Evolutionary conservation across 1,139 yeast species (phyloP).

Genomic region (Chernovozyma aurita): DNA sequence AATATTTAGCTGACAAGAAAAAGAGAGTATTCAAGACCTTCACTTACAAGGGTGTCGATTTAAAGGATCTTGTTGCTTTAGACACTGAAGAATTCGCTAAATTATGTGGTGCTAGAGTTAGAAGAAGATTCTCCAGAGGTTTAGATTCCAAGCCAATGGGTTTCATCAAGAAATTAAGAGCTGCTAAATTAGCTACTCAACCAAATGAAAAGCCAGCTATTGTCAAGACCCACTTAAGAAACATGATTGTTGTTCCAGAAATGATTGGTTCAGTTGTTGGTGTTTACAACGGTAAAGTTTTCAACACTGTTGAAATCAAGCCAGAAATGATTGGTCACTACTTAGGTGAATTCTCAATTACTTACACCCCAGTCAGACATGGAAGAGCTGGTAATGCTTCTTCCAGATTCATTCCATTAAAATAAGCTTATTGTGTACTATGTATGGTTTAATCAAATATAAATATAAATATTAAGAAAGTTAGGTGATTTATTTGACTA

Average conservation of each 20-base stretch:
- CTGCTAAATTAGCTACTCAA: constrained; percentile 89
- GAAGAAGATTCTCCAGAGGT: constrained; percentile 99
- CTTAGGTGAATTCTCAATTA: constrained; percentile 99
- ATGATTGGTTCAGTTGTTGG: constrained; percentile 99
- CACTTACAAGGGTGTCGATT: constrained; percentile 98
- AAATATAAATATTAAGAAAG: constrained; percentile 3
- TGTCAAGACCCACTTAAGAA: constrained; percentile 99
- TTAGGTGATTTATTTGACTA: no score
- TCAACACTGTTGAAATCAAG: constrained; percentile 98
- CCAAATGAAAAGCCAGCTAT: constrained; percentile 96
- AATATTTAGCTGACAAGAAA: constrained; percentile 57
- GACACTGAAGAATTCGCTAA: constrained; percentile 96
- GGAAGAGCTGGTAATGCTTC: constrained; percentile 98
- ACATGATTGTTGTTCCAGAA: constrained; percentile 98
- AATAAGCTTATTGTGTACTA: constrained; percentile 22
- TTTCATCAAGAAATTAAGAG: constrained; percentile 96
- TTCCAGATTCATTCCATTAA: constrained; percentile 74
- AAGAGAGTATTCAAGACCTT: constrained; percentile 94
- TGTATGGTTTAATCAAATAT: constrained; percentile 8
- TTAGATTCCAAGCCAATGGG: constrained; percentile 94
- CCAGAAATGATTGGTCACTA: constrained; percentile 99
- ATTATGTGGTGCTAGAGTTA: constrained; percentile 96
- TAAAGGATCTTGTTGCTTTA: constrained; percentile 89
- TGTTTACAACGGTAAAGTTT: constrained; percentile 99
- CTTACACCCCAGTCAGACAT: constrained; percentile 99